Conservation (phyloP, 345 rosid species). For the Syzygium aqueum region DNA sequence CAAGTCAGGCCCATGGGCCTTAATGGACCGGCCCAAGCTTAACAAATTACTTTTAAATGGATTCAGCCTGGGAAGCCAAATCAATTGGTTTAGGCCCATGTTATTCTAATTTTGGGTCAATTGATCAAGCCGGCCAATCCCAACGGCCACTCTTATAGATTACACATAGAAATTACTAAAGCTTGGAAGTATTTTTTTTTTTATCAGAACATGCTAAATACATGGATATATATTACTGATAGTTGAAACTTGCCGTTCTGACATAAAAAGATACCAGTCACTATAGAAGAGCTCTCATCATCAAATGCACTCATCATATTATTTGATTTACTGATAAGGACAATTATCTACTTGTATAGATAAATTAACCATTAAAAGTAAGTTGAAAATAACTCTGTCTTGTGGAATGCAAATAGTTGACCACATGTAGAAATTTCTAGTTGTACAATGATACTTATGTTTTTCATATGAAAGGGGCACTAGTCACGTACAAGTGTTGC, state of each 20-base stretch:
- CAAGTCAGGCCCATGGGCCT: no score
- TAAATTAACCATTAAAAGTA: no score
- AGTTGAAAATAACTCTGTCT: not conserved
- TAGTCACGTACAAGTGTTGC: not conserved
- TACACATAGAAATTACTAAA: no score
- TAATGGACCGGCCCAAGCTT: no score
- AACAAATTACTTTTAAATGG: no score
- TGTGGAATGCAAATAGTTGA: not conserved
- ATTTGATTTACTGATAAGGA: not conserved
- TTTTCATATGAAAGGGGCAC: not conserved
- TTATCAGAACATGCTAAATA: not conserved
- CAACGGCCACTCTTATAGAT: no score
- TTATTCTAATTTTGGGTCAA: no score
- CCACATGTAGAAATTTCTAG: not conserved
- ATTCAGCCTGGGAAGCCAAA: no score
- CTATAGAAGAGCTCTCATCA: not conserved
- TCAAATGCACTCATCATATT: not conserved
- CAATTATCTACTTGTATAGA: not conserved
- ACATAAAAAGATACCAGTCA: no score
- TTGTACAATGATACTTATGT: not conserved
- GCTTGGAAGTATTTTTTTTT: not conserved
- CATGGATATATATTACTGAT: not conserved
- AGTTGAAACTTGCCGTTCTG: not conserved
- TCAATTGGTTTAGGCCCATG: no score
- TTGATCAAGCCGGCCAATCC: no score